These are phyloP conservation scores for Angomonas deanei DNA, from an alignment of 208 protist genomes.

Conservation along the genomic window DNA sequence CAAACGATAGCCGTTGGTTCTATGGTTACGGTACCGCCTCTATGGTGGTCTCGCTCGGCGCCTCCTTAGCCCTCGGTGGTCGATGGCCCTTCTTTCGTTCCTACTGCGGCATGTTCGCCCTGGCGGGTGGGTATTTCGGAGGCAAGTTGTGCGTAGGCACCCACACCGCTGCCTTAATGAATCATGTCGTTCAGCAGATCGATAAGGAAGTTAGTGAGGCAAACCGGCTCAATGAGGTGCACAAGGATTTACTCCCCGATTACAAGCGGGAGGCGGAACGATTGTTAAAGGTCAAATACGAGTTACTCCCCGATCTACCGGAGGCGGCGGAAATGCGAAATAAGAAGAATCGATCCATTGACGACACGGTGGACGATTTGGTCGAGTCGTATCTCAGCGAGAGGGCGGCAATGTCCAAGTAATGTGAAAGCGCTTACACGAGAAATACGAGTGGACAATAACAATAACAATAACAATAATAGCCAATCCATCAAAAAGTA, in stretches of 20 bases:
- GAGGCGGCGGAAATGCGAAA: slow-evolving; percentile 16
- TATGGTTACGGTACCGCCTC: slow-evolving; percentile 80
- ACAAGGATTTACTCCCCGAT: slow-evolving; percentile 51
- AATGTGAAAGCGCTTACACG: slow-evolving; percentile 4
- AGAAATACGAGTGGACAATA: neutral
- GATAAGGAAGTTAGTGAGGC: slow-evolving; percentile 61
- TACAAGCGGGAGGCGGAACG: slow-evolving; percentile 53
- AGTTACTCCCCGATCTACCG: slow-evolving; percentile 41
- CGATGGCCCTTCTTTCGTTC: slow-evolving; percentile 55
- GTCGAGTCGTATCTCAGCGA: slow-evolving; percentile 49
- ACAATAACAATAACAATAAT: neutral
- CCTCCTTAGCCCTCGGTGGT: slow-evolving; percentile 54
- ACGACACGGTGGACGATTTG: slow-evolving; percentile 34
- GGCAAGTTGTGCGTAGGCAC: slow-evolving; percentile 53
- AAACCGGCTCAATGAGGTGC: slow-evolving; percentile 62
- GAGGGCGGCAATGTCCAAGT: slow-evolving; percentile 33
- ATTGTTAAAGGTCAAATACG: slow-evolving; percentile 58
- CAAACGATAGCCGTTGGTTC: slow-evolving; percentile 72
- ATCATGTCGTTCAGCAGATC: slow-evolving; percentile 43
- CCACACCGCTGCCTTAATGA: slow-evolving; percentile 51
- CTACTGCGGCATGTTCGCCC: slow-evolving; percentile 72
- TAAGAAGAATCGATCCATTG: slow-evolving; percentile 9
- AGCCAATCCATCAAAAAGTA: too few relatives aligned
- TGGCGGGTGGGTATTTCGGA: slow-evolving; percentile 75
- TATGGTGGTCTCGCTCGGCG: slow-evolving; percentile 64